A percentile compares a stretch with the other conserved stretches of the same genome.
Evolutionary conservation across 2,329 filamentous ascomycete genomes (phyloP).

Genomic region (Calonectria pseudoreteaudii): DNA sequence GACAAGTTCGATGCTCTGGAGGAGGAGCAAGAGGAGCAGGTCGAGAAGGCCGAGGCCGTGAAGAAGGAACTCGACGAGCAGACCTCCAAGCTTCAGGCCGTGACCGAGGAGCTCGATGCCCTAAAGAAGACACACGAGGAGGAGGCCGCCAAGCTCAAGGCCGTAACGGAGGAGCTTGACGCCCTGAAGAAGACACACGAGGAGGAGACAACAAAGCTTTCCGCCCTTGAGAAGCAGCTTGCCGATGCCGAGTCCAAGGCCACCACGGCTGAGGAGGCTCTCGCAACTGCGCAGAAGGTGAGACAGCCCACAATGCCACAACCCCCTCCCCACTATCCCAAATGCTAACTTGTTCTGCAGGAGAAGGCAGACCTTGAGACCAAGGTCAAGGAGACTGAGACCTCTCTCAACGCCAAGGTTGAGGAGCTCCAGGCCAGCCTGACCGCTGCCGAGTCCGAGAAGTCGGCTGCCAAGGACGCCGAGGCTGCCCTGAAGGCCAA

Average conservation of each 20-base stretch:
- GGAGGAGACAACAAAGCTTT: slow-evolving; percentile 32
- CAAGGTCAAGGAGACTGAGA: slow-evolving; percentile 36
- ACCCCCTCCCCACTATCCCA: no score
- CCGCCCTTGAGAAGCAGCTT: slow-evolving; percentile 45
- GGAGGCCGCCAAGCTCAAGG: slow-evolving; percentile 22
- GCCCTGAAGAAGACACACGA: slow-evolving; percentile 37
- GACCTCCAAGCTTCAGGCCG: slow-evolving; percentile 40
- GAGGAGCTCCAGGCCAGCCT: slow-evolving; percentile 31
- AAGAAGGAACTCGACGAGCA: slow-evolving; percentile 38
- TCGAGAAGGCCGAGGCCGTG: slow-evolving; percentile 34
- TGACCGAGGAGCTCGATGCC: slow-evolving; percentile 39
- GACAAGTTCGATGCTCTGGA: slow-evolving; percentile 37
- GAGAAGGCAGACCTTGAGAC: slow-evolving; percentile 36
- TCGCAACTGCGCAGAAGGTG: slow-evolving; percentile 49
- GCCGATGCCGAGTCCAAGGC: slow-evolving; percentile 52
- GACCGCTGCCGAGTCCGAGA: slow-evolving; percentile 26
- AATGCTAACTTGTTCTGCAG: slow-evolving; percentile 29
- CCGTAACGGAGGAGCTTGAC: slow-evolving; percentile 39
- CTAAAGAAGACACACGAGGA: slow-evolving; percentile 35
- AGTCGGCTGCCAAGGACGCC: slow-evolving; percentile 24
- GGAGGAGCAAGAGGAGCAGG: slow-evolving; percentile 36
- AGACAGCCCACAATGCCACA: slow-evolving; percentile 19
- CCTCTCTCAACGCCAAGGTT: slow-evolving; percentile 36
- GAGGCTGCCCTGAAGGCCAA: slow-evolving; percentile 21
- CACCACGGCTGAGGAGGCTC: slow-evolving; percentile 51